phyloP scores from a whole-genome alignment of 202 grass and related monocot genomes.

The Eragrostis tef region DNA sequence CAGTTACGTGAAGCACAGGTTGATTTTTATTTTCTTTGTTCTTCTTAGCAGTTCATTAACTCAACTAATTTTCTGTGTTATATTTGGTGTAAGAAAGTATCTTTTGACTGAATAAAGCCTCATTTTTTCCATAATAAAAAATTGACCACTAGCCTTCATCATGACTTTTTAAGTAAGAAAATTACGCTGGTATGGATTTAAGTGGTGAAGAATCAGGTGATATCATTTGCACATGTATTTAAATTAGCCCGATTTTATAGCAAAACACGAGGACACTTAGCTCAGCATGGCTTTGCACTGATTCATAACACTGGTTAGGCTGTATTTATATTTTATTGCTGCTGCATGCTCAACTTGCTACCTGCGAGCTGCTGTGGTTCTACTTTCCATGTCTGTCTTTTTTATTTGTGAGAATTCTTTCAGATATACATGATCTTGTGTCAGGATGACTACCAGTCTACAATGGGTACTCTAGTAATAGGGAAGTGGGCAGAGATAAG shows the following conservation, averaged over 20 bases:
- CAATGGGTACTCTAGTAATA: not conserved
- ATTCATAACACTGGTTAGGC: not conserved
- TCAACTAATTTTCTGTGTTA: slow-evolving; percentile 27
- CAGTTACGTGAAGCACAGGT: slow-evolving; percentile 90
- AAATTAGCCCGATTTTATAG: not conserved
- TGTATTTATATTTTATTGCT: slow-evolving; percentile 4
- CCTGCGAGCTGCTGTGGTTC: not conserved
- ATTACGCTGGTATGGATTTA: not conserved
- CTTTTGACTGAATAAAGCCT: not conserved
- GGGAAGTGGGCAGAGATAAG: not conserved
- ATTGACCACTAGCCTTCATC: not conserved
- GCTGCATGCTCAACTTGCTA: not conserved
- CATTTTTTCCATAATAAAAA: not conserved
- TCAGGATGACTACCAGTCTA: not conserved
- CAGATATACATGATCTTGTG: too few species aligned
- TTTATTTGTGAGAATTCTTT: not conserved
- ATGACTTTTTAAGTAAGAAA: not conserved
- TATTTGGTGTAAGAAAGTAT: not conserved
- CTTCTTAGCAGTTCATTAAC: slow-evolving; percentile 21
- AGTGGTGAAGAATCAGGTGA: not conserved
- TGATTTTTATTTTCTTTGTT: slow-evolving; percentile 46
- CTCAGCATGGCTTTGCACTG: not conserved
- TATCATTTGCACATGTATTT: not conserved
- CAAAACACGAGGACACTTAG: not conserved
- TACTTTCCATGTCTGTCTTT: not conserved